phyloP scores from a whole-genome alignment of 2,329 filamentous ascomycete species.

The Penicillium sp. region DNA sequence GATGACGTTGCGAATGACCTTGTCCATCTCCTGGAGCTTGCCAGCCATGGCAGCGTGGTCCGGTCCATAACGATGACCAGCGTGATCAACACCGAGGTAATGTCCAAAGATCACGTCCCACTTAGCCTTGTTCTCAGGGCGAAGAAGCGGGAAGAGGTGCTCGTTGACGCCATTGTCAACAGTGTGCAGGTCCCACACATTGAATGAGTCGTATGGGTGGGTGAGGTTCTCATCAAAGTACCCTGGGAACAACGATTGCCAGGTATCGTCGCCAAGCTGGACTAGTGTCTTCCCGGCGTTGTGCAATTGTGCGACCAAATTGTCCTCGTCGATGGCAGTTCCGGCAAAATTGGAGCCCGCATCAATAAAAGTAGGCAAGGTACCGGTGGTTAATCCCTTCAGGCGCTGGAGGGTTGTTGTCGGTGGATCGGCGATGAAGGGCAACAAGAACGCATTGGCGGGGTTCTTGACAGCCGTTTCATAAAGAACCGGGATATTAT shows the following conservation, averaged over 20 bases:
- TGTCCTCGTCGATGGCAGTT: constrained; percentile 93
- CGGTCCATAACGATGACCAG: constrained; percentile 92
- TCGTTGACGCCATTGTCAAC: constrained; percentile 94
- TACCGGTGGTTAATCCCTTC: constrained; percentile 93
- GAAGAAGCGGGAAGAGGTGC: constrained; percentile 76
- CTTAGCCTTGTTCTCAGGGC: constrained; percentile 61
- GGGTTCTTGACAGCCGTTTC: constrained; percentile 75
- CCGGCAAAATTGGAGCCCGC: constrained; percentile 93
- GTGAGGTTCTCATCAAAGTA: constrained; percentile 89
- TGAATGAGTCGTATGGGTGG: constrained; percentile 91
- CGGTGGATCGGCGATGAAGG: constrained; percentile 95
- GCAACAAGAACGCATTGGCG: constrained; percentile 80
- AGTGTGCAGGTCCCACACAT: constrained; percentile 96
- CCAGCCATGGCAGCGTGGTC: constrained; percentile 88
- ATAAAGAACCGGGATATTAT: constrained; percentile 83
- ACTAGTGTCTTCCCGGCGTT: constrained; percentile 74
- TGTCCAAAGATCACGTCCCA: constrained; percentile 98
- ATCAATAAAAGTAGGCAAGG: constrained; percentile 91
- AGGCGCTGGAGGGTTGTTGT: constrained; percentile 89
- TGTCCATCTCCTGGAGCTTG: constrained; percentile 90
- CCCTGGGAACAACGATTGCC: constrained; percentile 89
- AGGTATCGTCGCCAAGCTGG: constrained; percentile 97
- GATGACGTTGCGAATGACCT: constrained; percentile 71
- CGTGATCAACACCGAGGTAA: constrained; percentile 93
- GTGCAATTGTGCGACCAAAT: constrained; percentile 64